phyloP scores from a whole-genome alignment of 2,329 filamentous ascomycete species.

The Epichloe amarillans region DNA sequence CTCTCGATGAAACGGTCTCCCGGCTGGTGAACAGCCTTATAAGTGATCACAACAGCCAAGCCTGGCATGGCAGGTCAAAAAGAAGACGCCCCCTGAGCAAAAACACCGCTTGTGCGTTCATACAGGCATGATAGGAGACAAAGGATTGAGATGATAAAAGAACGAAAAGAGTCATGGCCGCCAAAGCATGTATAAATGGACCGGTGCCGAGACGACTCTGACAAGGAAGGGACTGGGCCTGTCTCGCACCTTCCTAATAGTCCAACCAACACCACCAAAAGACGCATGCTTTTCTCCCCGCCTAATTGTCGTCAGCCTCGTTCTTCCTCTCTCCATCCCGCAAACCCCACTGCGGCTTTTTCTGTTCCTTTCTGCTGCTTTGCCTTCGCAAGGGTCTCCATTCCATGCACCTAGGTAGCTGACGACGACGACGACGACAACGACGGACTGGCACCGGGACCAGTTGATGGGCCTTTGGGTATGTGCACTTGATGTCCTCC shows the following conservation, averaged over 20 bases:
- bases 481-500: background rate
- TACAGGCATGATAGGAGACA: no score
- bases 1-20: no score
- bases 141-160: no score
- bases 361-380: background rate
- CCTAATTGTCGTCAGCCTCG: background rate
- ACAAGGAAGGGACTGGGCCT: no score
- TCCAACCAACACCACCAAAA: background rate
- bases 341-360: background rate
- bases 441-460: background rate
- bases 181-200: no score
- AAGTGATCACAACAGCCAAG: no score
- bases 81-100: no score
- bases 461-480: background rate
- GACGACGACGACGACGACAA: background rate
- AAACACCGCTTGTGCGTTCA: no score
- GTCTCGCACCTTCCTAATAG: background rate
- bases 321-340: background rate
- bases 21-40: no score
- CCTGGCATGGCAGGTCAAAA: no score
- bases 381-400: background rate
- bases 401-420: background rate
- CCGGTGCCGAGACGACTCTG: no score
- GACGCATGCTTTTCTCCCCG: background rate
- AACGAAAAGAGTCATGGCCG: no score